A percentile compares a stretch with the other conserved stretches of the same genome.
Conservation (phyloP, 2,329 filamentous ascomycete species). For the Stenocarpella maydis region DNA sequence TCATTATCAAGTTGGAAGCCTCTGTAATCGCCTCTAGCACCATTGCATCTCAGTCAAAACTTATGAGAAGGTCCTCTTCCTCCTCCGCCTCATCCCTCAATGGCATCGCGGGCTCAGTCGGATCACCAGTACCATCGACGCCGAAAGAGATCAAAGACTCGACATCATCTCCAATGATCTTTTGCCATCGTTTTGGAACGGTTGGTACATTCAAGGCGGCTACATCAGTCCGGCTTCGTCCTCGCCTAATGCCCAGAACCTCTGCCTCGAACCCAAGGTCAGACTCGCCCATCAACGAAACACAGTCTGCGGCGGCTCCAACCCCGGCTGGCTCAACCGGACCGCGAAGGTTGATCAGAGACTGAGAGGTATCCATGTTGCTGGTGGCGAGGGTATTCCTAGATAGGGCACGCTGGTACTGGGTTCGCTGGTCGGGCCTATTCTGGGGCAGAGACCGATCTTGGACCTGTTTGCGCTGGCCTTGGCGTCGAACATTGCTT, state of each 20-base stretch:
- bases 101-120: not conserved
- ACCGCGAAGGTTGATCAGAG: not conserved
- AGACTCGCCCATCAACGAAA: constrained; percentile 2
- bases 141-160: not conserved
- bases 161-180: not conserved
- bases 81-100: not conserved
- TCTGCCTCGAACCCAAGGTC: constrained; percentile 25
- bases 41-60: not conserved
- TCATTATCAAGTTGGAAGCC: too few relatives aligned
- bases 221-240: not conserved
- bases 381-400: too few relatives aligned
- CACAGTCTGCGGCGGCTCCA: not conserved
- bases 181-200: not conserved
- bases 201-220: not conserved
- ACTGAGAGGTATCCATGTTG: fast-evolving
- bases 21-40: too few relatives aligned
- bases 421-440: not conserved
- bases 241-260: constrained; percentile 1
- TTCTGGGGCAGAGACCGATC: not conserved
- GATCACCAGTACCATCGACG: not conserved
- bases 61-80: constrained; percentile 7
- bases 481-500: not conserved
- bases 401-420: not conserved
- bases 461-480: not conserved
- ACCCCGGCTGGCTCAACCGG: too few relatives aligned